Conservation (phyloP, 352 stramenopile genomes). For the Globisporangium sylvaticum region DNA sequence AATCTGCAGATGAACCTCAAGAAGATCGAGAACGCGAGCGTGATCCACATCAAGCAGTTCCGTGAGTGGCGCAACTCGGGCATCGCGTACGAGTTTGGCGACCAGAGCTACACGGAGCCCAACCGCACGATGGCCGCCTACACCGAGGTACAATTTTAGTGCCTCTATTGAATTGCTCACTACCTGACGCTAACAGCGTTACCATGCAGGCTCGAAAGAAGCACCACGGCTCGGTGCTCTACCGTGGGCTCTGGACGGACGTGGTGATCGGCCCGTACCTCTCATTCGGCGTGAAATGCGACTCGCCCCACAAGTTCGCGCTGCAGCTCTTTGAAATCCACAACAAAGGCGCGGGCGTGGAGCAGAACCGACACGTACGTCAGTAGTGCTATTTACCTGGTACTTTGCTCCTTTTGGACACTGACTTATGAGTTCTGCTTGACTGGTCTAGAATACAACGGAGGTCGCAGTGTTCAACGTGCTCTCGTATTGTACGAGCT, state of each 20-base stretch:
- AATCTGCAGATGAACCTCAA: conserved; percentile 66
- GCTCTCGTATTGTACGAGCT: conserved; percentile 89
- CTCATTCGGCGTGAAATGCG: conserved; percentile 85
- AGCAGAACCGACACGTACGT: conserved; percentile 91
- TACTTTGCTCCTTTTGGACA: no score
- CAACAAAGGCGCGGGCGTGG: conserved; percentile 91
- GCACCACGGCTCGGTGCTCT: conserved; percentile 72
- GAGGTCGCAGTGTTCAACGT: conserved; percentile 93
- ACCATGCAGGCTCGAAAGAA: conserved; percentile 51
- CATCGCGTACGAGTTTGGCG: conserved; percentile 94
- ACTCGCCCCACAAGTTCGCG: conserved; percentile 64
- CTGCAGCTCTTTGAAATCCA: conserved; percentile 90
- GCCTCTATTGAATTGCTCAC: neutral
- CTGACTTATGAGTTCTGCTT: neutral
- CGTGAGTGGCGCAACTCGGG: conserved; percentile 89
- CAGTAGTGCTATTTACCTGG: neutral
- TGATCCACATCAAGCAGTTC: conserved; percentile 93
- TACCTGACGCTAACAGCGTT: neutral
- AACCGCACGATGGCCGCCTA: conserved; percentile 91
- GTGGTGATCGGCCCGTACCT: conserved; percentile 90
- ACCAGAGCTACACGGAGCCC: conserved; percentile 87
- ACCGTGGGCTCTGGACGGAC: conserved; percentile 89
- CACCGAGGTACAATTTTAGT: conserved; percentile 42
- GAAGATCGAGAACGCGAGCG: conserved; percentile 84
- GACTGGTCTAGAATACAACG: conserved; percentile 72